Percentiles rank a stretch among this genome's conserved stretches.
phyloP scores from a whole-genome alignment of 352 stramenopile genomes.

The Albugo candida region DNA sequence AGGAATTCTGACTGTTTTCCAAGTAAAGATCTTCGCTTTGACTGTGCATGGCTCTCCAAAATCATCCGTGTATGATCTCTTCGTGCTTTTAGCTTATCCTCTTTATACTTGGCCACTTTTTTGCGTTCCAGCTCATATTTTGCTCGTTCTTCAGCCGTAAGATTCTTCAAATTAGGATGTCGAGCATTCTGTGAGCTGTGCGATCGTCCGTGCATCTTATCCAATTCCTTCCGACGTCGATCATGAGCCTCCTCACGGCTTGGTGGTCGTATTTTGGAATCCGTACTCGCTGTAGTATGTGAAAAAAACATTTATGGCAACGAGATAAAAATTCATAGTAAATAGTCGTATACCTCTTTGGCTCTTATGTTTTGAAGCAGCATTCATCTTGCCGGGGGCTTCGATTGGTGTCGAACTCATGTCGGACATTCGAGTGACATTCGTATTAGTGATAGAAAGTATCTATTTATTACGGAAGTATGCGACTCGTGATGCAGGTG shows the following conservation, averaged over 20 bases:
- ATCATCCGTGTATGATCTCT: slow-evolving; percentile 77
- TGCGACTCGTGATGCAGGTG: no score
- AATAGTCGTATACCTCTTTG: no score
- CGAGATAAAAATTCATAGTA: no score
- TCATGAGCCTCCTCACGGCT: slow-evolving; percentile 8
- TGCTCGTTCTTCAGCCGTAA: slow-evolving; percentile 34
- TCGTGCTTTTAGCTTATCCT: slow-evolving; percentile 74
- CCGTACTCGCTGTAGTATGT: no score
- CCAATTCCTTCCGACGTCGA: slow-evolving; percentile 5
- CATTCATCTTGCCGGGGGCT: no score
- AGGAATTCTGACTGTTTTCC: slow-evolving; percentile 75
- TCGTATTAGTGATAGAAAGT: no score
- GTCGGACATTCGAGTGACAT: no score
- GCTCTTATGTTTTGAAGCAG: no score
- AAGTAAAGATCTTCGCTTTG: slow-evolving; percentile 53
- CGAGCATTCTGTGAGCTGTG: slow-evolving; percentile 23
- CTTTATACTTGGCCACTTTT: slow-evolving; percentile 78
- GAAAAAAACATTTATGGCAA: no score
- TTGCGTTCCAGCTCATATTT: slow-evolving; percentile 71
- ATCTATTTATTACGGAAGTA: no score
- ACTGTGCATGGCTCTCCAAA: slow-evolving; percentile 66
- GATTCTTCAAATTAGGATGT: slow-evolving; percentile 6
- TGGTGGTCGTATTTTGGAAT: no score
- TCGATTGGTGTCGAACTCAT: no score
- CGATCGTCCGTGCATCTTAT: slow-evolving; percentile 13